Base-by-base conservation (phyloP, 1,284 basidiomycete species). In the Cutaneotrichosporon dermatis region DNA sequence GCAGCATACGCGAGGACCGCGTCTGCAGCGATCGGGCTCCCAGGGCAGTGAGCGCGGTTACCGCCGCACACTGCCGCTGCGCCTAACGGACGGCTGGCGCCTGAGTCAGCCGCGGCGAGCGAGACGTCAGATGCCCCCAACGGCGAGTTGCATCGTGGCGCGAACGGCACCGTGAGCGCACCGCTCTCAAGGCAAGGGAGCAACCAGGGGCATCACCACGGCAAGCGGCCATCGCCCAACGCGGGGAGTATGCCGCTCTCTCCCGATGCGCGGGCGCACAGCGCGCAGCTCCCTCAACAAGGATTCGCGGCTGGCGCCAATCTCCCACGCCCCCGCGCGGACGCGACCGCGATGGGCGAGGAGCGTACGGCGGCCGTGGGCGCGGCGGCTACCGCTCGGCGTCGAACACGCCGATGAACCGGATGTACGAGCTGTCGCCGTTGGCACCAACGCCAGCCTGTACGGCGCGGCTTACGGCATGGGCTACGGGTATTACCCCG, bases 171-270 rank as follows among this genome's bases (percentile, higher is more conserved):
- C 4, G 46, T 36, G 12, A 67, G 60, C 44, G 63, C 60, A 1
- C 65, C 69, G 1, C 48, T 71, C n/a, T 71, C 72, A 1, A 60
- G 70, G 34, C 63, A 71, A 16, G 63, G 48, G 16, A 69, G 68
- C 49, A 55, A 57, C 33, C 62, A 66, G 41, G 64, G 46, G 34
- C 33, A 13, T 3, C 34, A 25, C 25, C 25, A 25, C 25, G 25
- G 6, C 42, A 64, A 64, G 54, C 62, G 62, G n/a, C 55, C 43
- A 8, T 62, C 63, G 36, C 63, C 63, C 16, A 10, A 25, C 10
- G 25, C 51, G 7, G n/a, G 44, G 10, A 41, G 57, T 6, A 15
- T 55, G 13, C 58, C 63, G 35, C 56, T 65, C 12, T 60, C 60
- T 1, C 58, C 58, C 13, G 58, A 63, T 16, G 15, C 43, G 6